Evolutionary conservation across 352 stramenopile species (phyloP).

Genomic region (Phytophthora pseudosyringae): DNA sequence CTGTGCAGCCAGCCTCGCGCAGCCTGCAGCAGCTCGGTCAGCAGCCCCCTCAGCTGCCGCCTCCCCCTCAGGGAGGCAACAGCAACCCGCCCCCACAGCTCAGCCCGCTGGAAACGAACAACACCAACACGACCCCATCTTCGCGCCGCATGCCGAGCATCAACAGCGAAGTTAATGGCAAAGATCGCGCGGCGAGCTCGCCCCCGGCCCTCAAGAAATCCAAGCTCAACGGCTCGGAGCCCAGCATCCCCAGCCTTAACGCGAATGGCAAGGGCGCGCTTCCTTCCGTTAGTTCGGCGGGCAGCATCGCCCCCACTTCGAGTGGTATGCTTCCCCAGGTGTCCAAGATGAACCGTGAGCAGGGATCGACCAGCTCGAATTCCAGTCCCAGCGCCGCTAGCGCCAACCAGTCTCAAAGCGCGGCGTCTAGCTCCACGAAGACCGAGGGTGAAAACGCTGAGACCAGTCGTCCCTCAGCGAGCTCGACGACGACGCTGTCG

Average conservation of each 20-base stretch:
- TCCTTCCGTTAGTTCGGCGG: constrained; percentile 48
- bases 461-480: constrained; percentile 29
- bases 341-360: constrained; percentile 69
- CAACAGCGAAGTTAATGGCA: constrained; percentile 71
- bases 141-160: constrained; percentile 72
- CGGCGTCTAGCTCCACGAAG: constrained; percentile 49
- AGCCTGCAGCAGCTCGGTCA: constrained; percentile 73
- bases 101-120: constrained; percentile 59
- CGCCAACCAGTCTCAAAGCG: constrained; percentile 30
- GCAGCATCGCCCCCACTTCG: constrained; percentile 25
- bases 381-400: constrained; percentile 56
- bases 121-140: constrained; percentile 63
- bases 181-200: constrained; percentile 52
- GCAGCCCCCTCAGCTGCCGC: constrained; percentile 52
- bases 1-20: constrained; percentile 72
- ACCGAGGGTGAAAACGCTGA: constrained; percentile 32
- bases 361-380: constrained; percentile 50
- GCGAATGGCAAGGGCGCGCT: constrained; percentile 72
- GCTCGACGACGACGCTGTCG: constrained; percentile 31
- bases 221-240: constrained; percentile 64
- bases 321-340: constrained; percentile 50
- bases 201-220: constrained; percentile 82
- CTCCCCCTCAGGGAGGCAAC: constrained; percentile 35
- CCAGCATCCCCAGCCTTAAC: constrained; percentile 65
- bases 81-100: constrained; percentile 54